phyloP scores from a whole-genome alignment of 306 rosid genomes.

The Fragaria vesca region DNA sequence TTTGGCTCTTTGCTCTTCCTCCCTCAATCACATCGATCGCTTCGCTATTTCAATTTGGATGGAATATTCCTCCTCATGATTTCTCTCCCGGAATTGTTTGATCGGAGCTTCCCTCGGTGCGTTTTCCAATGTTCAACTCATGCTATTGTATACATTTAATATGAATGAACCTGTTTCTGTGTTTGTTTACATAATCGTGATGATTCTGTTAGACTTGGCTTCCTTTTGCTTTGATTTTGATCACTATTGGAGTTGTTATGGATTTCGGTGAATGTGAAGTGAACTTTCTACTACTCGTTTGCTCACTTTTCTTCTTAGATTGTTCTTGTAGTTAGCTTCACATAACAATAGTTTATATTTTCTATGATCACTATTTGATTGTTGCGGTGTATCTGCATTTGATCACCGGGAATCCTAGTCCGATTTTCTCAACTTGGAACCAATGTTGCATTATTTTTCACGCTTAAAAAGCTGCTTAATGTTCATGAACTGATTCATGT shows the following conservation, averaged over 20 bases:
- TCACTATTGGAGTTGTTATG: slow-evolving; percentile 18
- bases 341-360: not conserved
- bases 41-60: slow-evolving; percentile 14
- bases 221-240: slow-evolving; percentile 26
- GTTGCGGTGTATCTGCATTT: too few species aligned
- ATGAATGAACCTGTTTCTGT: not conserved
- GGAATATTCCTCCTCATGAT: slow-evolving; percentile 48
- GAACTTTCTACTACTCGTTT: slow-evolving; percentile 6
- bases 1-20: not conserved
- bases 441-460: not conserved
- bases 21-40: not conserved
- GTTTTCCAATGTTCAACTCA: slow-evolving; percentile 20
- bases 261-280: slow-evolving; percentile 2
- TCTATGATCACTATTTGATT: too few species aligned
- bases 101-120: slow-evolving; percentile 55
- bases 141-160: not conserved
- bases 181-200: not conserved
- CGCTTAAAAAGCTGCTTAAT: not conserved
- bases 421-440: slow-evolving; percentile 12
- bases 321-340: slow-evolving; percentile 17
- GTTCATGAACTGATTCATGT: slow-evolving; percentile 12
- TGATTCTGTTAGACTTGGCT: slow-evolving; percentile 34
- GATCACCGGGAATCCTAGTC: not conserved
- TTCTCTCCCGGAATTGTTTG: slow-evolving; percentile 33
- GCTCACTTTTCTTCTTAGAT: slow-evolving; percentile 9